Base-by-base conservation (phyloP, 176 grass and related monocot species). In the Avena atlantica region DNA sequence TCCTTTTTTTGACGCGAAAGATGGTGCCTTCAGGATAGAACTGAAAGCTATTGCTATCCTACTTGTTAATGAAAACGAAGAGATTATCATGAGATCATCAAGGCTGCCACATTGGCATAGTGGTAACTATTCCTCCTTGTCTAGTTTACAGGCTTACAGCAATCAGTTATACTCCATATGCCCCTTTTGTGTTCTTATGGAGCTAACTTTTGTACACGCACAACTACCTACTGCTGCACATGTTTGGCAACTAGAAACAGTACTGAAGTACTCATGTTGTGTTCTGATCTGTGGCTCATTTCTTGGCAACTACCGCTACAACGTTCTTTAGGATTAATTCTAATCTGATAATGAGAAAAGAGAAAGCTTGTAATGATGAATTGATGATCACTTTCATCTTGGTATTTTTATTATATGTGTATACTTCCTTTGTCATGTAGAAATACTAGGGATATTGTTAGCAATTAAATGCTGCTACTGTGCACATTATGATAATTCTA, bases 1-100 rank as follows among this genome's bases (percentile, higher is more conserved):
- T 87, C 31, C 81, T 65, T 81, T 76, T 78, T 74, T 87, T 89
- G 51, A 81, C 63, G 85, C 76, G 34, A 88, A 85, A 89, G 84
- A 86, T 89, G 69, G 80, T 87, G 57, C 70, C 85, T 91, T 92
- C 86, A 86, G 70, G 87, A 91, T 80, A 88, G 40, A 82, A 81
- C 25, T 70, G 58, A 82, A 95, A 89, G 81, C 82, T 70, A 31
- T 63, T 77, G 74, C 74, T 77, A 77, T 36, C 74, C 74, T 77
- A 77, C 74, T 56, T 53, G 74, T 77, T 77, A 77, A 77, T 56
- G 74, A 77, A 56, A 77, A 78, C 83, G 27, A 89, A 76, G 67
- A 68, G 67, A 85, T 90, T 83, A 59, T 77, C 68, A 84, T 86
- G 37, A 88, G 60, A 89, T 82, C 76, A 77, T 90, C 31, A 14